Evolutionary conservation across 805 yeast species (phyloP), one percentile per base, ranked within the genome.

Genomic region (Candida jianshihensis): DNA sequence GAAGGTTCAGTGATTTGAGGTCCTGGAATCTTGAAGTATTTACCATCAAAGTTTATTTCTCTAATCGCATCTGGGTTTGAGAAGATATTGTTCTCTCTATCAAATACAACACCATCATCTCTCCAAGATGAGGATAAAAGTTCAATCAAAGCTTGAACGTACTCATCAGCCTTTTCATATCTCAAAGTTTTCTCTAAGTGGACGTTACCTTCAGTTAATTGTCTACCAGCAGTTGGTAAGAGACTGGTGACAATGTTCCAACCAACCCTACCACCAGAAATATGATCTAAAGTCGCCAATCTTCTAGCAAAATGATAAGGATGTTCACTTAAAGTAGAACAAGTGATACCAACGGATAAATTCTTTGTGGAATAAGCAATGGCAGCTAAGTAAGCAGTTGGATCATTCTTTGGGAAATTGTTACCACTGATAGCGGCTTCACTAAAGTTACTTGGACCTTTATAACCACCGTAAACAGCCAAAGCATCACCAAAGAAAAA

Each of bases 261-360:
- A 13, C 31, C 31, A 19, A 29, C 24, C 19, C 31, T 29, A 18
- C 31, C 31, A 19, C 31, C 31, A 13, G 31, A 29, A 13, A 29
- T 29, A 19, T 29, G 31, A 29, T 29, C 31, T n/a, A 29, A 29
- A 11, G 31, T 19, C 8, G 31, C 31, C 31, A 29, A 19, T 29
- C 31, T 29, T 29, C 31, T 29, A n/a, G 31, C 31, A 29, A 29
- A 29, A 19, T 29, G 31, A 19, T 29, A 29, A 13, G 31, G 31
- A 19, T 29, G 31, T 29, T 29, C 31, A 12, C 19, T 19, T 13
- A 29, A 19, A 3, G 31, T 19, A 4, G 31, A 29, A n/a, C 31
- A 29, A 4, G 31, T 29, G 13, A 29, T 19, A 9, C 31, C 31
- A 29, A 29, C 31, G 4, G 31, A 29, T 12, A 29, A 6, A 29